Percentiles rank a stretch among this genome's conserved stretches.
These are phyloP conservation scores for Lipomyces spencermartinsiae DNA, from an alignment of 805 yeast species.

Conservation along the genomic window DNA sequence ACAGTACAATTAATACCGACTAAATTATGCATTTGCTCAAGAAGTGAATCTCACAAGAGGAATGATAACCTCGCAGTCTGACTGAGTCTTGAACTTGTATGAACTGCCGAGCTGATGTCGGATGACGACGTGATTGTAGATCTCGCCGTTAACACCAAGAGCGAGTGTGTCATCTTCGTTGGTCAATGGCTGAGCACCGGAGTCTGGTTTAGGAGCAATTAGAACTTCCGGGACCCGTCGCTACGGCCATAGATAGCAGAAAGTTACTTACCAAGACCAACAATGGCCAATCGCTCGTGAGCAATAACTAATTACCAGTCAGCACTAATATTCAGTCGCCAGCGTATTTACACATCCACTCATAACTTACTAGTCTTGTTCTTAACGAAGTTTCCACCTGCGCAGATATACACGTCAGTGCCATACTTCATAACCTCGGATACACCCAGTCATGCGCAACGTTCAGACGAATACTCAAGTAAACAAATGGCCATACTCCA, in stretches of 20 bases:
- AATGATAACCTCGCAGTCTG: conserved; percentile 97
- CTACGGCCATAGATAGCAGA: background rate
- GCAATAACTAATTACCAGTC: conserved; percentile 56
- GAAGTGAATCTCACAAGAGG: conserved; percentile 57
- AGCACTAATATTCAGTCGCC: conserved; percentile 5
- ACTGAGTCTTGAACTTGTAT: conserved; percentile 80
- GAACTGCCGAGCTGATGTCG: conserved; percentile 71
- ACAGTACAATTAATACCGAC: background rate
- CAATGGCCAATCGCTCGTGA: conserved; percentile 97
- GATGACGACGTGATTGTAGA: conserved; percentile 92
- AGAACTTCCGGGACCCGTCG: background rate
- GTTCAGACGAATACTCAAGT: background rate
- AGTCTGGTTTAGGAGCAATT: conserved; percentile 61
- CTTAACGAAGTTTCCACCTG: conserved; percentile 72
- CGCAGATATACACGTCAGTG: background rate
- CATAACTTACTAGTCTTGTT: conserved; percentile 62
- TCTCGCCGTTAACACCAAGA: conserved; percentile 95
- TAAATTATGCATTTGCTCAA: background rate
- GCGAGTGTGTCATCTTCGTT: conserved; percentile 74
- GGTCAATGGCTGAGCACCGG: conserved; percentile 98
- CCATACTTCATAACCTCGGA: background rate
- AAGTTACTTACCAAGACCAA: conserved; percentile 68
- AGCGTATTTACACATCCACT: background rate
- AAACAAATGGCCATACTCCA: conserved; percentile 57
- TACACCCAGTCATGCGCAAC: background rate